Conservation (phyloP, 495 filamentous ascomycete genomes). For the Rusavskia elegans region DNA sequence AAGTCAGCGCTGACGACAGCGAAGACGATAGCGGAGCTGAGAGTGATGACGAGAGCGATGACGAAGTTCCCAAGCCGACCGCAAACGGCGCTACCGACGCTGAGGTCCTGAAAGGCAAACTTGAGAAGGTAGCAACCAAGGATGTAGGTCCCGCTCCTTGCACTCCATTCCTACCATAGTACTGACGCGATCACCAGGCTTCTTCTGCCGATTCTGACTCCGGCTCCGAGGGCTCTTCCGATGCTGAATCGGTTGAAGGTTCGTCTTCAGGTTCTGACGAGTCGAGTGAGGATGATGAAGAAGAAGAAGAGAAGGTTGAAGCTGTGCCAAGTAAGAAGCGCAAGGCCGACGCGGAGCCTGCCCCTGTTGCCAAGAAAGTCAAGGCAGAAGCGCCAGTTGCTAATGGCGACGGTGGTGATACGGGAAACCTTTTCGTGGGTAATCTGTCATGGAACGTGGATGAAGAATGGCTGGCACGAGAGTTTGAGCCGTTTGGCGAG, state of each 20-base stretch:
- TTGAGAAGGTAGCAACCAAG: conserved; percentile 8
- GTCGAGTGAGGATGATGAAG: conserved; percentile 33
- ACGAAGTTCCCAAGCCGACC: conserved; percentile 8
- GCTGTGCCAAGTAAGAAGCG: conserved; percentile 60
- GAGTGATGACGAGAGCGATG: conserved; percentile 10
- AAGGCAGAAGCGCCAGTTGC: conserved; percentile 44
- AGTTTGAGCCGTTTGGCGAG: conserved; percentile 75
- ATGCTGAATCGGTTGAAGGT: neutral
- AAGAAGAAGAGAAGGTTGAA: conserved; percentile 25
- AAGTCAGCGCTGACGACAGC: conserved; percentile 5
- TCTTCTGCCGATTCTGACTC: conserved; percentile 19
- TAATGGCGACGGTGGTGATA: conserved; percentile 34
- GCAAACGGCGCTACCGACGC: conserved; percentile 15
- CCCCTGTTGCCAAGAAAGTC: conserved; percentile 59
- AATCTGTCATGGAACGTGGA: conserved; percentile 92
- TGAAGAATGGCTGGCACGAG: conserved; percentile 72
- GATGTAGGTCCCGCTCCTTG: conserved; percentile 2
- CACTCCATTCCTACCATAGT: too few relatives aligned
- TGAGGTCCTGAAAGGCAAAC: conserved; percentile 11
- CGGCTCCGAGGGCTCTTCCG: conserved; percentile 15
- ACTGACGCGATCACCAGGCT: neutral
- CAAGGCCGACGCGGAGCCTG: conserved; percentile 60
- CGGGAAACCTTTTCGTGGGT: conserved; percentile 74
- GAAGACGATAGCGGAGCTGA: conserved; percentile 10
- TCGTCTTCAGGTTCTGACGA: conserved; percentile 21